Conservation (phyloP, 768 basidiomycete genomes). For the Psilocybe subaeruginosa region DNA sequence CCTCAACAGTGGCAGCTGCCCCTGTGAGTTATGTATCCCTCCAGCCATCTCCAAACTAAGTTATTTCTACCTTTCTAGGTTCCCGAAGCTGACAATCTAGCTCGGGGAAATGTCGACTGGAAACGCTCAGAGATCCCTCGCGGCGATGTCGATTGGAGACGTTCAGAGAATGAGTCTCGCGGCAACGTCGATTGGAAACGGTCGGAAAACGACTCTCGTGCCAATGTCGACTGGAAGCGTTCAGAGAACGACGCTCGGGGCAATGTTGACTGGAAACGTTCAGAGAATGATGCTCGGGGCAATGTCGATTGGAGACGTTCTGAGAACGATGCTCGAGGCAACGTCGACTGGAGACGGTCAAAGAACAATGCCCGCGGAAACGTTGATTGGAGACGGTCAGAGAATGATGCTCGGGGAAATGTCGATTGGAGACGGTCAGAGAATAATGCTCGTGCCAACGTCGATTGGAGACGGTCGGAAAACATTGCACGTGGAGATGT, state of each 20-base stretch:
- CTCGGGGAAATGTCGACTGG: constrained; percentile 20
- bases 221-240: constrained; percentile 17
- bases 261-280: constrained; percentile 9
- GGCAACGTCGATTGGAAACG: constrained; percentile 14
- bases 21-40: constrained; percentile 34
- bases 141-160: constrained; percentile 21
- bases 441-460: constrained; percentile 11
- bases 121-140: constrained; percentile 8
- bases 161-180: constrained; percentile 5
- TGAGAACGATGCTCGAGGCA: constrained; percentile 11
- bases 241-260: constrained; percentile 1
- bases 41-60: constrained; percentile 10
- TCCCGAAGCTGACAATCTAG: constrained; percentile 4
- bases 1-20: constrained; percentile 34
- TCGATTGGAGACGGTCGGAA: constrained; percentile 4
- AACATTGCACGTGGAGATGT: not conserved
- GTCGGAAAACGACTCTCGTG: constrained; percentile 10
- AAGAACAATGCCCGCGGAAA: constrained; percentile 19
- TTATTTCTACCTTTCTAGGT: constrained; percentile 13
- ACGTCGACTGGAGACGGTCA: constrained; percentile 24
- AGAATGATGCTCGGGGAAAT: constrained; percentile 12
- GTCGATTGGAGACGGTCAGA: constrained; percentile 22
- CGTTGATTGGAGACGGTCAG: constrained; percentile 27
- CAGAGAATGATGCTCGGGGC: constrained; percentile 4
- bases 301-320: constrained; percentile 17